Base-by-base conservation (phyloP, 495 filamentous ascomycete species). In the Bryoglossum gracile region DNA sequence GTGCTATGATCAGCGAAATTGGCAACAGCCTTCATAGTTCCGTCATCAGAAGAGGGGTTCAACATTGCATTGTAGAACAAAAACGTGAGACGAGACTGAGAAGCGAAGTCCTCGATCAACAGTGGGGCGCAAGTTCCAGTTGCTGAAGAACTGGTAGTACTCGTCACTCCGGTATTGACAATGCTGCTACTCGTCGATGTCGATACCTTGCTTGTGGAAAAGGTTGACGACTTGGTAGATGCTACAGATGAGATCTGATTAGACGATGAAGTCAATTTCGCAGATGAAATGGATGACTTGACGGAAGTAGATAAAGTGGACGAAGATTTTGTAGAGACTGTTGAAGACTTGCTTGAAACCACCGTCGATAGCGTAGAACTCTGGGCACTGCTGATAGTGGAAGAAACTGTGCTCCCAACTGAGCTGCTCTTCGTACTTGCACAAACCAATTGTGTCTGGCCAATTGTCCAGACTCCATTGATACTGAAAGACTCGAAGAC, bases 41-140 rank as follows among this genome's bases (percentile, higher is more conserved):
- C 71, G 60, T 83, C 79, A 54, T 82, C 78, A 53, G 74, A 77
- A 11, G 71, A 69, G n/a, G 78, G 62, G 49, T 77, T 62, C 3
- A 72, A 59, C 63, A 81, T 53, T 32, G 78, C 70, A 56, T 83
- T 83, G 65, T 83, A 83, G 57, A 65, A 75, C 8, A 83, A 63
- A 62, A 83, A 83, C 0, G 79, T 83, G 45, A 83, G 63, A 14
- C 78, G 74, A 13, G 79, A 83, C 52, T 83, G 79, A 13, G 78
- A 82, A 34, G 65, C 67, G 68, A 73, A 83, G 65, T 83, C 79
- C 40, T 83, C 79, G 48, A 82, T 67, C 21, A 81, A 63, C 22
- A 80, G 62, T 46, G 69, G 60, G 3, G 65, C 55, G 64, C 78
- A 83, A 8, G 59, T 55, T 16, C 64, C 66, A 8, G 64, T 37